phyloP scores from a whole-genome alignment of 768 basidiomycete species.

The Serpula lacrymans region DNA sequence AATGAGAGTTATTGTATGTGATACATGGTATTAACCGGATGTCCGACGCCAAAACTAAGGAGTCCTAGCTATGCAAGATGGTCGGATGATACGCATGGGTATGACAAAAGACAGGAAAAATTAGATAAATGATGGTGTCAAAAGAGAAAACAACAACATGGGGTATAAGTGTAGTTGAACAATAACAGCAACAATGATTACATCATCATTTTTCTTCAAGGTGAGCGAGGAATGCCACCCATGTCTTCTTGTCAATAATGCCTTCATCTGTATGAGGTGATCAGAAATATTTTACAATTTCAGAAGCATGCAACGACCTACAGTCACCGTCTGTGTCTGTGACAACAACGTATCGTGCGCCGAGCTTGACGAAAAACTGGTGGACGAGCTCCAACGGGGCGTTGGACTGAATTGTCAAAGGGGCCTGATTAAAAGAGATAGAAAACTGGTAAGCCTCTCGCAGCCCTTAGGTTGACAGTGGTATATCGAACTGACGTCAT shows the following conservation, averaged over 20 bases:
- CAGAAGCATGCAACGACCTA: constrained; percentile 31
- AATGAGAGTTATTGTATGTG: too few relatives aligned
- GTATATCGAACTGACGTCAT: constrained; percentile 52
- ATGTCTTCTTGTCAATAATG: constrained; percentile 90
- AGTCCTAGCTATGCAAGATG: too few relatives aligned
- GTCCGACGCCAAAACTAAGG: too few relatives aligned
- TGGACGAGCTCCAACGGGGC: constrained; percentile 91
- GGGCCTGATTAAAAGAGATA: constrained; percentile 55
- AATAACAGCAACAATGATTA: neutral
- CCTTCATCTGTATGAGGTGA: constrained; percentile 62
- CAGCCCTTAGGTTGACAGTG: neutral
- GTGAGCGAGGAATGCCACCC: constrained; percentile 82
- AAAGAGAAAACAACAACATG: too few relatives aligned
- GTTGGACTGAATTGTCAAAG: constrained; percentile 77
- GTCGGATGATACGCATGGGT: too few relatives aligned
- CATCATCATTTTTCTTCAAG: constrained; percentile 54
- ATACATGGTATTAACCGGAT: too few relatives aligned
- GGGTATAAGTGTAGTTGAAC: too few relatives aligned
- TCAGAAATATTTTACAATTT: neutral
- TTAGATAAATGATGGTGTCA: too few relatives aligned
- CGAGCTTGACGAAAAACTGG: constrained; percentile 91
- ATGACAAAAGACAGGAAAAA: too few relatives aligned
- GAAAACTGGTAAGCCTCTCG: constrained; percentile 1
- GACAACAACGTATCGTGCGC: constrained; percentile 85
- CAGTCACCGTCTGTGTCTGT: constrained; percentile 81